phyloP scores from a whole-genome alignment of 2,329 filamentous ascomycete genomes.

The Stachybotrys chlorohalonatus region DNA sequence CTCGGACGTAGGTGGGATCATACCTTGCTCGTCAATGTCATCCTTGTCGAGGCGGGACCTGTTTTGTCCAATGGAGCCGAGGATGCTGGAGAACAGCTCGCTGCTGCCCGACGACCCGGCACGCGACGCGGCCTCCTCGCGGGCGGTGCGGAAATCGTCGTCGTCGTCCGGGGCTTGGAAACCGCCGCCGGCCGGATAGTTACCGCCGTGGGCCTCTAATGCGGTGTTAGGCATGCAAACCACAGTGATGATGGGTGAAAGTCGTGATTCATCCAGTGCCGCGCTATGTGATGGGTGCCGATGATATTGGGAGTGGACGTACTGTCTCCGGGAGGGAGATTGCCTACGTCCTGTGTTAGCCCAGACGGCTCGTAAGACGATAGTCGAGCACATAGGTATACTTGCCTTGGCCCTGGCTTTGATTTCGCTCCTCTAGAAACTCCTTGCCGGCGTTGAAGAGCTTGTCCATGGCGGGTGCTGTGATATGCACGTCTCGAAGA shows the following conservation, averaged over 20 bases:
- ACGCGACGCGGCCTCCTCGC: slow-evolving; percentile 36
- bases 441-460: slow-evolving; percentile 28
- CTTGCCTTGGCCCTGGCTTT: slow-evolving; percentile 15
- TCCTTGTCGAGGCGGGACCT: slow-evolving; percentile 38
- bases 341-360: background rate
- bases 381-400: background rate
- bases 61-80: slow-evolving; percentile 38
- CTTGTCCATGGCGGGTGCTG: slow-evolving; percentile 24
- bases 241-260: too few species aligned
- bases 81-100: slow-evolving; percentile 39
- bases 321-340: slow-evolving; percentile 8
- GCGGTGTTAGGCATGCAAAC: background rate
- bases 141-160: slow-evolving; percentile 38
- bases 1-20: slow-evolving; percentile 4
- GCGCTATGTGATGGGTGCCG: background rate
- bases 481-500: background rate
- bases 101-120: slow-evolving; percentile 36
- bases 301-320: background rate
- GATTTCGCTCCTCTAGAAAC: slow-evolving; percentile 21
- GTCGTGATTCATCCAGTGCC: background rate
- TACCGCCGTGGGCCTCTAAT: slow-evolving; percentile 6
- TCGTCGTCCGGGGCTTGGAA: slow-evolving; percentile 31
- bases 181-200: slow-evolving; percentile 19
- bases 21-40: slow-evolving; percentile 41
- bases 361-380: background rate